A percentile compares a stretch with the other conserved stretches of the same genome.
These are phyloP conservation scores for Ampelocalamus luodianensis DNA, from an alignment of 176 grass and related monocot genomes.

Conservation along the genomic window DNA sequence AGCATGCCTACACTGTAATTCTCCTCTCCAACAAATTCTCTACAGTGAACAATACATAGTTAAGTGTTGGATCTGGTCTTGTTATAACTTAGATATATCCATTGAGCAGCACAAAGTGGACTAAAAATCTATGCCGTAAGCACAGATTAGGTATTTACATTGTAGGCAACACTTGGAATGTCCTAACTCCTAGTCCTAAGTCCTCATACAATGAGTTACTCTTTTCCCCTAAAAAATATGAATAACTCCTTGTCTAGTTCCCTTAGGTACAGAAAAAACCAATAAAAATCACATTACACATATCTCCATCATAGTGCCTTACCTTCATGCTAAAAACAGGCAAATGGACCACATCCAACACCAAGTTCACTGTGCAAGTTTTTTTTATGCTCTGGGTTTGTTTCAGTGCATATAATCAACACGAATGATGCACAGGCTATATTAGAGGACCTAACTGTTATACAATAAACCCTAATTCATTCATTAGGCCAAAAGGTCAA, in stretches of 20 bases:
- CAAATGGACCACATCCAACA: neutral
- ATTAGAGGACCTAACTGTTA: neutral
- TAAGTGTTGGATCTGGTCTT: neutral
- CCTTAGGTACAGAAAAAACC: neutral
- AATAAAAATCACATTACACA: neutral
- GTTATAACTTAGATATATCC: neutral
- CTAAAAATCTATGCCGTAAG: neutral
- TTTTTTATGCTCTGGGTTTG: neutral
- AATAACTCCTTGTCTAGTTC: neutral
- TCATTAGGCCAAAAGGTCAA: too few relatives aligned
- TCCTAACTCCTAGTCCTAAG: neutral
- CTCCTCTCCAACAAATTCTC: neutral
- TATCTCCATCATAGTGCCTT: conserved; percentile 8
- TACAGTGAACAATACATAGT: neutral
- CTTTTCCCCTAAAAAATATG: neutral
- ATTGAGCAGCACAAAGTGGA: neutral
- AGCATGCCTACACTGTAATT: neutral
- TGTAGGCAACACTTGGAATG: neutral
- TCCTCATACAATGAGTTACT: neutral
- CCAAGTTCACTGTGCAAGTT: neutral
- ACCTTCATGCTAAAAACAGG: conserved; percentile 26
- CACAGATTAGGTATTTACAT: neutral
- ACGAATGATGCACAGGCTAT: neutral
- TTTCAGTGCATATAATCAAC: conserved; percentile 20
- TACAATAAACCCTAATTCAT: too few relatives aligned